Evolutionary conservation across 495 filamentous ascomycete genomes (phyloP).

Genomic region (Aspergillus carlsbadensis): DNA sequence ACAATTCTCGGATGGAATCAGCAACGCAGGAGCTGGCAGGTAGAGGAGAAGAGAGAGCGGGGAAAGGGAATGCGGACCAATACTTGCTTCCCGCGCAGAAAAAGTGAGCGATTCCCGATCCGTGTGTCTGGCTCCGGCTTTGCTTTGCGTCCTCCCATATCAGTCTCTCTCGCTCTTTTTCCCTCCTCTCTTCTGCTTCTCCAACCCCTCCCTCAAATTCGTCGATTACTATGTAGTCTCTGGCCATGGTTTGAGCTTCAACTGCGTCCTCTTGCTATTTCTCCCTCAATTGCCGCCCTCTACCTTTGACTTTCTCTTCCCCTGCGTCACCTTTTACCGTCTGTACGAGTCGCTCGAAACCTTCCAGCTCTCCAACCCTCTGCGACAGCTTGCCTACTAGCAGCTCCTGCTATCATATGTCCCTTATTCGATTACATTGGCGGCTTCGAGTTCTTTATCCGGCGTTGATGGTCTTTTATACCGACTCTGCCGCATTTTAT

Average conservation of each 20-base stretch:
- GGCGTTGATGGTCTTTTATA: neutral
- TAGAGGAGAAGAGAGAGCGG: constrained; percentile 11
- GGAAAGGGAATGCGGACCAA: constrained; percentile 17
- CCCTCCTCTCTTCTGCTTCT: constrained; percentile 31
- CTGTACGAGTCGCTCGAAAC: constrained; percentile 18
- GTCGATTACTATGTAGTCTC: constrained; percentile 48
- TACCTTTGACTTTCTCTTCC: constrained; percentile 23
- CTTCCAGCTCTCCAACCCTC: constrained; percentile 25
- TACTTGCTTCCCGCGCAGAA: constrained; percentile 7
- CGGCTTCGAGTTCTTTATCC: neutral
- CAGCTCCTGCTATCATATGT: constrained; percentile 13
- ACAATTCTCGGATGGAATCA: neutral
- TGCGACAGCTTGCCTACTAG: constrained; percentile 27
- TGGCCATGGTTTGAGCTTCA: constrained; percentile 38
- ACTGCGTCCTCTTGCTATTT: constrained; percentile 22
- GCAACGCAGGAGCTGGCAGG: constrained; percentile 2
- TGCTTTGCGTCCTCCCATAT: constrained; percentile 32
- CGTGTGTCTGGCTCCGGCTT: constrained; percentile 29
- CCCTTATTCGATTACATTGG: neutral
- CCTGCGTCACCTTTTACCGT: constrained; percentile 16
- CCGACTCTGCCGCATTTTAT: constrained; percentile 7
- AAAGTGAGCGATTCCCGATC: constrained; percentile 28
- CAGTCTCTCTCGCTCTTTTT: constrained; percentile 21
- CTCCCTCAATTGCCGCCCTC: constrained; percentile 30
- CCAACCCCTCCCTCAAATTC: constrained; percentile 30